Evolutionary conservation across 345 rosid species (phyloP).

Genomic region (Aegle marmelos): DNA sequence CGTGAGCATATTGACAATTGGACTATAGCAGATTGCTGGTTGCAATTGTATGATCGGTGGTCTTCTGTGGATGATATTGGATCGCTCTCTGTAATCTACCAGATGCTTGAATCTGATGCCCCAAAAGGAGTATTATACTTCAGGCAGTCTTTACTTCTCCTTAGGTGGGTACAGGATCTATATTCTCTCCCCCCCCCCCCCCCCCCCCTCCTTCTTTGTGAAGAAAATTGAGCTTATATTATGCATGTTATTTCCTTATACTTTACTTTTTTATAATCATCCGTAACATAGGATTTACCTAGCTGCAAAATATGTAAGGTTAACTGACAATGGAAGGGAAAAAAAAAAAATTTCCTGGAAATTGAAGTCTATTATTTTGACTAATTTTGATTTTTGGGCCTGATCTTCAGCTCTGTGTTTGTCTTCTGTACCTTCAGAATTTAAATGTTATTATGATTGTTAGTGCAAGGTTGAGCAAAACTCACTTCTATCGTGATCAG

Average conservation of each 20-base stretch:
- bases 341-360: neutral
- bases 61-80: slow-evolving; percentile 96
- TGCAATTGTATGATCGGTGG: slow-evolving; percentile 94
- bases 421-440: neutral
- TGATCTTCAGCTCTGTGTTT: neutral
- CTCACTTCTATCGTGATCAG: slow-evolving; percentile 32
- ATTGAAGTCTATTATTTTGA: neutral
- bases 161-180: slow-evolving; percentile 46
- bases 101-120: slow-evolving; percentile 97
- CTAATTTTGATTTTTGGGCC: neutral
- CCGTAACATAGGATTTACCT: neutral
- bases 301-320: neutral
- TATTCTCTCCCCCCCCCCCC: no score
- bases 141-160: slow-evolving; percentile 92
- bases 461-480: neutral
- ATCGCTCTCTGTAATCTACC: slow-evolving; percentile 95
- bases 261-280: neutral
- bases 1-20: slow-evolving; percentile 85
- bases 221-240: neutral
- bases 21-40: slow-evolving; percentile 99
- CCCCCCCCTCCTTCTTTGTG: no score
- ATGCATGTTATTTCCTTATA: neutral
- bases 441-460: slow-evolving; percentile 9
- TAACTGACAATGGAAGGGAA: neutral
- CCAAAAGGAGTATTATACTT: slow-evolving; percentile 88